Evolutionary conservation across 2,329 filamentous ascomycete genomes (phyloP), one percentile per base, ranked within the genome.

Genomic region (Epicoccum sorghinum): DNA sequence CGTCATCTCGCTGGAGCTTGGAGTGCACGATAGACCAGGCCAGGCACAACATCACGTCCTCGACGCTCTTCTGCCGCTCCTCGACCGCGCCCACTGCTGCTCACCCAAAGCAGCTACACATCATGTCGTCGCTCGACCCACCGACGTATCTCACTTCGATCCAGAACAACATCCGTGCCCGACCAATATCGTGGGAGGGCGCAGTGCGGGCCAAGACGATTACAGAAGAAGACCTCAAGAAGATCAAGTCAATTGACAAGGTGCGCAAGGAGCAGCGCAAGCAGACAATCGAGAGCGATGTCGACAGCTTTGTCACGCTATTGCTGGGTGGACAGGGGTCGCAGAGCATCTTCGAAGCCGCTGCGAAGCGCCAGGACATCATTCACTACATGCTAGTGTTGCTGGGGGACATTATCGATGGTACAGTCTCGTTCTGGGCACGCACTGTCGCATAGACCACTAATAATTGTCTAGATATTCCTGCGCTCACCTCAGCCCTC

Each of bases 131-230:
- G 51, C 86, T 96, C 76, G 92, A 97, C 74, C 89, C 91, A 66
- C 93, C 93, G 55, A 90, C 90, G 55, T 97, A 97, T 77, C 85
- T 90, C 62, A 83, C 86, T 73, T 93, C 91, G 65, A 84, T 97
- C 66, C 93, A 96, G 81, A 96, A 91, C 85, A 98, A 98, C 82
- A 96, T 98, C 75, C 91, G 95, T 73, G 89, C 91, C 72, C 87
- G 95, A 65, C 93, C 93, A 62, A 96, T 99, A 78, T 93, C 93
- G 54, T 99, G 95, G 95, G 93, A 98, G 78, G 93, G 93, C 69
- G 93, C 93, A 69, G 91, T 96, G 64, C 87, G 95, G 76, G 91
- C 91, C 67, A 91, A 93, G 76, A 95, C 91, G 71, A 90, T 99
- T 78, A 96, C 90, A 54, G 93, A 98, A 66, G 88, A 90, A 65